Conservation (phyloP, 257 asterid genomes). For the Jacaranda mimosifolia region DNA sequence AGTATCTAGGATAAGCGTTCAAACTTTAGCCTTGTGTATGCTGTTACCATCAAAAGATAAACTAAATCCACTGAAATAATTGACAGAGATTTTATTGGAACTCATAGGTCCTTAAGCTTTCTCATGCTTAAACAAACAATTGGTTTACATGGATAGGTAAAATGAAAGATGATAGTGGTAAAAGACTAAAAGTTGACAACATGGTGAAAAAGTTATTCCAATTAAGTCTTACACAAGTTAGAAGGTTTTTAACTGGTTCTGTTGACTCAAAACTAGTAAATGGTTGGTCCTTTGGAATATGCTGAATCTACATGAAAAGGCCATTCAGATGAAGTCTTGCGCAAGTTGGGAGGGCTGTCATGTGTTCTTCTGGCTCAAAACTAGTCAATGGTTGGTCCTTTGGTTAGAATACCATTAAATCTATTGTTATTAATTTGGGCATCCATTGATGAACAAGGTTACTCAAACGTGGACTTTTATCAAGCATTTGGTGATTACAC, state of each 20-base stretch:
- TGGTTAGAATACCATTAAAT: conserved; percentile 10
- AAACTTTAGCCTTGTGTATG: not conserved
- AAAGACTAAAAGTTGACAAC: conserved; percentile 25
- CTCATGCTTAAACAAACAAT: conserved; percentile 12
- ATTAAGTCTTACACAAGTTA: conserved; percentile 13
- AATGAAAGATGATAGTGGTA: not conserved
- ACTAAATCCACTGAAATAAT: not conserved
- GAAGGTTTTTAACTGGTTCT: not conserved
- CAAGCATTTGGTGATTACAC: no score
- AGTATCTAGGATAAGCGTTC: not conserved
- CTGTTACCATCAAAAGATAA: not conserved
- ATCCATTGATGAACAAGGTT: not conserved
- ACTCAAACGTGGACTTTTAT: not conserved
- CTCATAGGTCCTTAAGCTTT: conserved; percentile 16
- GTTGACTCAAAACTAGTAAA: conserved; percentile 8
- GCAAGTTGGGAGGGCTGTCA: no score
- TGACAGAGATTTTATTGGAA: conserved; percentile 4
- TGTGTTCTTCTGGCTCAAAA: not conserved
- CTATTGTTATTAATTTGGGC: conserved; percentile 12
- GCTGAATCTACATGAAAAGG: no score
- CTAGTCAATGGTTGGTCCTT: conserved; percentile 20
- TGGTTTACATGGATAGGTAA: not conserved
- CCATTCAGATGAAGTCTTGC: no score
- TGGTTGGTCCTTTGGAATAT: conserved; percentile 5
- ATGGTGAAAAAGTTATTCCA: conserved; percentile 9